Conservation (phyloP, 176 grass and related monocot genomes). For the Leersia perrieri region DNA sequence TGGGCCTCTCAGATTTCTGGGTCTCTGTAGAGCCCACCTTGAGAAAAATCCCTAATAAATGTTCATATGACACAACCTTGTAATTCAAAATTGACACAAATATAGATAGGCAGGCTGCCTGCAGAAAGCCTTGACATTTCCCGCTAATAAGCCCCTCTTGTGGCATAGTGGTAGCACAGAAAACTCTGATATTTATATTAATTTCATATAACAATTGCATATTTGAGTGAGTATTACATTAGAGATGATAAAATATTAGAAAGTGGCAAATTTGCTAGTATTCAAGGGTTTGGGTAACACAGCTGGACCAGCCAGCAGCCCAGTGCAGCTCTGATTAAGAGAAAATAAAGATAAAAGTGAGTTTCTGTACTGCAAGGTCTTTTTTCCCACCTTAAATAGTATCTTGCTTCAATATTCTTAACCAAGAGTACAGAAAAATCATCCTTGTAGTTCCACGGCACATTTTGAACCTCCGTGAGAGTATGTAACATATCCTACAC, state of each 20-base stretch:
- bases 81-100: neutral
- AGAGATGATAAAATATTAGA: neutral
- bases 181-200: neutral
- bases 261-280: neutral
- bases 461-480: neutral
- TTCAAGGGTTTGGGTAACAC: neutral
- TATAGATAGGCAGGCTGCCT: neutral
- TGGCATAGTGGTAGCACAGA: neutral
- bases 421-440: neutral
- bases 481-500: neutral
- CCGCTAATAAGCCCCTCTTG: neutral
- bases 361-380: neutral
- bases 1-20: neutral
- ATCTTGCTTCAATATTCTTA: conserved; percentile 3
- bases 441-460: neutral
- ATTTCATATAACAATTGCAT: neutral
- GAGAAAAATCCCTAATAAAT: conserved; percentile 14
- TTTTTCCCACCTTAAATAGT: conserved; percentile 1
- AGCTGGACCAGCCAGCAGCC: neutral
- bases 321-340: neutral
- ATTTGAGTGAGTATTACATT: neutral
- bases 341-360: neutral
- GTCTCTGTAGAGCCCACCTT: neutral
- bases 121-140: neutral
- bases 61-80: neutral